Base-by-base conservation (phyloP, 1,139 yeast genomes). In the Magnusiomyces fungicola region DNA sequence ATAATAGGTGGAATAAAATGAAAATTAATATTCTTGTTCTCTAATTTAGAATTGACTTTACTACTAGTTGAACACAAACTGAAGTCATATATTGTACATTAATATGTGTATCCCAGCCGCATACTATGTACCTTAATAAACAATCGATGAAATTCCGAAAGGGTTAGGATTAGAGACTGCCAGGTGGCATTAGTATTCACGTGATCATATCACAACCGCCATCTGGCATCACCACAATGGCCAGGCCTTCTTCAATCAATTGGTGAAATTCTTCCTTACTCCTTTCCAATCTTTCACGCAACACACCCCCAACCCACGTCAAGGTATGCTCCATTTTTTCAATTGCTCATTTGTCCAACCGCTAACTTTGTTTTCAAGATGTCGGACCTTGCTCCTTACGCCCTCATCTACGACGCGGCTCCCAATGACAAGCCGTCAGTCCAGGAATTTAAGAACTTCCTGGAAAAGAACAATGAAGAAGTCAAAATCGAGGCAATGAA, bases 381-480 rank as follows among this genome's bases (percentile, higher is more conserved):
- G 67, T 57, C 66, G 49, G 68, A 64, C 59, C 60, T 64, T 52
- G 53, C 67, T 45, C 61, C 66, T 47, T 65, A 65, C 54, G 63
- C 69, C 50, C 58, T 65, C 53, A 65, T 65, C 42, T 62, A 62
- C 56, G 68, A 65, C 66, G 64, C 62, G 49, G 60, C 62, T 53
- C 55, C 66, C 50, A 76, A 90, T 62, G 76, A 78, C 58, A 83
- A 81, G 67, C 79, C 83, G 55, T 79, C 95, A 30, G 78, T 78
- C 50, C 78, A 78, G 61, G 96, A 90, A 69, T 83, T 85, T 71
- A 84, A 80, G 65, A 78, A 78, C 50, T 74, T 83, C 58, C 76
- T 94, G 61, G 98, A 92, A 70, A 88, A 86, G 68, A 95, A 96
- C 49, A 80, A 79, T 57, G 98, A 92, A 67, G 95, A 84, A 36